Percentiles rank a stretch among this genome's conserved stretches.
Evolutionary conservation across 768 basidiomycete genomes (phyloP).

Genomic region (Albatrellus ellisii): DNA sequence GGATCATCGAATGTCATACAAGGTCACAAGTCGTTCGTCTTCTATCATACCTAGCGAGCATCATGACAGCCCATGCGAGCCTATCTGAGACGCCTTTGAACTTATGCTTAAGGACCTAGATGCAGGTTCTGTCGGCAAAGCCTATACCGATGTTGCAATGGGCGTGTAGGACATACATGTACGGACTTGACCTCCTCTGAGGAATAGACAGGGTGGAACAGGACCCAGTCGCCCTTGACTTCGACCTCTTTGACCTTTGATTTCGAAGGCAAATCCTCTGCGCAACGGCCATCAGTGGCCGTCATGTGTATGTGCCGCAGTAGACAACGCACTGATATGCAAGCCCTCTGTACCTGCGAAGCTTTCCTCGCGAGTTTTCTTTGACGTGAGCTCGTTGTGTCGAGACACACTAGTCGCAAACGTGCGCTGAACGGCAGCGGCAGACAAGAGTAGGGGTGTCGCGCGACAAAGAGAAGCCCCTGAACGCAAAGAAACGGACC

Average conservation of each 20-base stretch:
- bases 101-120: conserved; percentile 56
- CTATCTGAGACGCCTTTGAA: conserved; percentile 61
- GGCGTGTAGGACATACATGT: conserved; percentile 30
- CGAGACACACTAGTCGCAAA: neutral
- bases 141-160: neutral
- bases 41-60: conserved; percentile 2
- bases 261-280: neutral
- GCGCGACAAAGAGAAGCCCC: no score
- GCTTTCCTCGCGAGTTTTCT: neutral
- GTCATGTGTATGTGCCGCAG: neutral
- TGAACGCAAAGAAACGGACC: no score
- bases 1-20: neutral
- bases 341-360: neutral
- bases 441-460: no score
- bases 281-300: neutral
- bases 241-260: conserved; percentile 19
- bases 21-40: neutral
- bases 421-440: neutral
- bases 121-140: neutral
- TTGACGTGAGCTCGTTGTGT: neutral
- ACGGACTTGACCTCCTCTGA: conserved; percentile 59
- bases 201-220: conserved; percentile 89
- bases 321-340: neutral
- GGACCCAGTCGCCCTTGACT: conserved; percentile 65
- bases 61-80: conserved; percentile 28